Percentiles rank a stretch among this genome's conserved stretches.
Conservation (phyloP, 257 asterid genomes). For the Echium plantagineum region DNA sequence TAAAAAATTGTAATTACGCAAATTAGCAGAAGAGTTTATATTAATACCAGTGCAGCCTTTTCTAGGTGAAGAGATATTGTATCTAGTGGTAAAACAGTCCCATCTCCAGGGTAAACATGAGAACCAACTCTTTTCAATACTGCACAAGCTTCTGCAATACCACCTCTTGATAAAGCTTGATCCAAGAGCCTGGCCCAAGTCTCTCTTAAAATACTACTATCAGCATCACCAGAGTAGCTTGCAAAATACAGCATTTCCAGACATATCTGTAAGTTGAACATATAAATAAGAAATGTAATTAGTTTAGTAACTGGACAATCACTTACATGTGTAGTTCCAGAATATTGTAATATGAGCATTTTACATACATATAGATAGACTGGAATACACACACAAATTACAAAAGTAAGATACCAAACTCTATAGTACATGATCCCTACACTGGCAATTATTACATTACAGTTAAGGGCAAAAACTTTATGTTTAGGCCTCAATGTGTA, state of each 20-base stretch:
- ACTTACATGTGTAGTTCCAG: no score
- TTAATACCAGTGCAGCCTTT: conserved; percentile 62
- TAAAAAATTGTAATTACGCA: neutral
- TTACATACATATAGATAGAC: no score
- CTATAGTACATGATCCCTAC: no score
- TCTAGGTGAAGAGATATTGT: conserved; percentile 86
- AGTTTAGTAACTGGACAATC: no score
- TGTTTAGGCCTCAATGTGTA: no score
- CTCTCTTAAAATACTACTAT: conserved; percentile 83
- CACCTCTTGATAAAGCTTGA: conserved; percentile 88
- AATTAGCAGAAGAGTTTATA: neutral
- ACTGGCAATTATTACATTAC: no score
- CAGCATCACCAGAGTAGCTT: conserved; percentile 90
- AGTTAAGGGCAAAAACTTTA: no score
- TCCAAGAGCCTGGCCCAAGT: conserved; percentile 90
- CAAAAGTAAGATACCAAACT: no score
- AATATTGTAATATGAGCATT: no score
- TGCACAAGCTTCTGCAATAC: conserved; percentile 91
- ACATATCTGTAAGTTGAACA: conserved; percentile 46
- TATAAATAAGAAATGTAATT: neutral
- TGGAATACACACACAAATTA: no score
- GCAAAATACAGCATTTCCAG: conserved; percentile 94
- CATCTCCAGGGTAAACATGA: conserved; percentile 76
- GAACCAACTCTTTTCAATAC: conserved; percentile 83
- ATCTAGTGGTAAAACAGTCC: conserved; percentile 73